Evolutionary conservation across 2,329 filamentous ascomycete genomes (phyloP), one percentile per base, ranked within the genome.

Genomic region (Aspergillus ruber): DNA sequence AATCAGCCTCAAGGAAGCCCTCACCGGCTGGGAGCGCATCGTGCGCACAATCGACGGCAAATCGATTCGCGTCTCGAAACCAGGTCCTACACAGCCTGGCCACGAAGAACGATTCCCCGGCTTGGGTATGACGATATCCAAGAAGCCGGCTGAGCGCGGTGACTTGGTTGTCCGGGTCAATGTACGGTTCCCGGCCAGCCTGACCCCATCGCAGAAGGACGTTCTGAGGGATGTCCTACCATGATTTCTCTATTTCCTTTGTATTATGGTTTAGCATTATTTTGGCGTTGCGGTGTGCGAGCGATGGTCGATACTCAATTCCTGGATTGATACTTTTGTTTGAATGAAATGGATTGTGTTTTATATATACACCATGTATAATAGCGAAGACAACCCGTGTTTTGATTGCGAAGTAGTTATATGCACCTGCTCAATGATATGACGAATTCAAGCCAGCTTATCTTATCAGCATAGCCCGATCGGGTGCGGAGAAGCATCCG

Each of bases 21-120:
- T 98, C 40, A 95, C 90, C 0, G 93, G 93, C 49, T 98, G 93
- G 93, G 85, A 82, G 59, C 83, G 87, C 46, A 94, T 88, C n/a
- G 83, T 98, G 18, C 82, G 84, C 27, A 98, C 91, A 8, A 97
- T 98, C 58, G 93, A 98, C 61, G 88, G 88, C 58, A 90, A 88
- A 64, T 86, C 90, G 60, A 74, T 98, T 57, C 82, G 76, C 44
- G 80, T 97, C 35, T 82, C 88, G 40, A 90, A 90, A 67, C 73
- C 77, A 4, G 91, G 90, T 0, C 91, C 91, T 1, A 97, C 91
- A 6, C 85, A 86, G 49, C 90, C 91, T 0, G 88, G 86, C 10
- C 87, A 83, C 66, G 83, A 83, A 58, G 90, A 96, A 56, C 76
- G 77, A 27, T 98, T 87, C 64, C 93, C 93, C 0, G 80, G 81